Evolutionary conservation across 2,329 filamentous ascomycete species (phyloP).

Genomic region (Coleophoma cylindrospora): DNA sequence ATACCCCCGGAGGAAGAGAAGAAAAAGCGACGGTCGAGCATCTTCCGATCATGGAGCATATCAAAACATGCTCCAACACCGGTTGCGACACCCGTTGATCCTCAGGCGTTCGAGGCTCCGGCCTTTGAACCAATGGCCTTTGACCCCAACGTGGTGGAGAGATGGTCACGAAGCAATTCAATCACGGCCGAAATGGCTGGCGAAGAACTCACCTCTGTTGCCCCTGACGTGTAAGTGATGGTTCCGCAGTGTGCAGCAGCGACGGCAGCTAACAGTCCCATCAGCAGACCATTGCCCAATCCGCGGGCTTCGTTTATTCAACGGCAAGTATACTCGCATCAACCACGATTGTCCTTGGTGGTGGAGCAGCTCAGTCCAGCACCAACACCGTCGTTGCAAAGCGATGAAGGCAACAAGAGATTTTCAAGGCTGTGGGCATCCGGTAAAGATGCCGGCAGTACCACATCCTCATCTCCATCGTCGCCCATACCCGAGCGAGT

Average conservation of each 20-base stretch:
- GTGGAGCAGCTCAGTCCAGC: constrained; percentile 15
- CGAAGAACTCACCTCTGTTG: neutral
- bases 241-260: no score
- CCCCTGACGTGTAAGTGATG: no score
- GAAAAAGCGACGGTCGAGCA: constrained; percentile 12
- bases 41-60: constrained; percentile 19
- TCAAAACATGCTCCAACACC: no score
- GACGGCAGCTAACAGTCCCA: constrained; percentile 3
- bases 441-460: constrained; percentile 7
- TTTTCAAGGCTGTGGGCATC: constrained; percentile 3
- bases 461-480: constrained; percentile 12
- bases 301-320: neutral
- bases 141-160: constrained; percentile 5
- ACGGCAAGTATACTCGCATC: constrained; percentile 1
- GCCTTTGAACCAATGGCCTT: constrained; percentile 1
- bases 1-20: neutral
- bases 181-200: constrained; percentile 1
- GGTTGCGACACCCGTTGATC: no score
- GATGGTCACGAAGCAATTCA: neutral
- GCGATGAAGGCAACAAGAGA: constrained; percentile 1
- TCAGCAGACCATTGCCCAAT: constrained; percentile 8
- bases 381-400: constrained; percentile 10
- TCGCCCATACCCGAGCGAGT: neutral
- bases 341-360: constrained; percentile 21
- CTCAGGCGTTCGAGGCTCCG: neutral